Percentiles rank a stretch among this genome's conserved stretches.
Evolutionary conservation across 164 flowering plant genomes (phyloP).

Genomic region (Macadamia integrifolia): DNA sequence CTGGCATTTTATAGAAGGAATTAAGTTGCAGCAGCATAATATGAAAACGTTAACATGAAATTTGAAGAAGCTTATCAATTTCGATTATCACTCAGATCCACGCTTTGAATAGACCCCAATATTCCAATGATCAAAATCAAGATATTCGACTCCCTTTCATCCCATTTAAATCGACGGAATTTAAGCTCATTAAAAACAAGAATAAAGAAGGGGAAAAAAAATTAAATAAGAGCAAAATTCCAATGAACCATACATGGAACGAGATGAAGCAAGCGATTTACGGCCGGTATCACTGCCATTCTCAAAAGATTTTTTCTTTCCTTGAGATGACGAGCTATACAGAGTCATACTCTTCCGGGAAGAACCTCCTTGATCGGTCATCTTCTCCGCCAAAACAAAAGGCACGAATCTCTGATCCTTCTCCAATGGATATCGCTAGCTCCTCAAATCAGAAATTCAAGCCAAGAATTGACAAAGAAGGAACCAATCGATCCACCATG

Average conservation of each 20-base stretch:
- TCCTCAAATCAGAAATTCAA: not conserved
- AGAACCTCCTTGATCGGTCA: constrained; percentile 51
- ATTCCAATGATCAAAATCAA: not conserved
- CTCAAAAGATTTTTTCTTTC: constrained; percentile 42
- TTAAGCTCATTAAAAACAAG: no score
- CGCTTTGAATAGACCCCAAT: not conserved
- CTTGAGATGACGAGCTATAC: constrained; percentile 23
- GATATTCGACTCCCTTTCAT: not conserved
- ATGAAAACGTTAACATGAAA: not conserved
- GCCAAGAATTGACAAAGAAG: not conserved
- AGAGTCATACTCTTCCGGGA: constrained; percentile 55
- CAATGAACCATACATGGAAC: constrained; percentile 40
- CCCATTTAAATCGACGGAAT: no score
- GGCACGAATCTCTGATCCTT: not conserved
- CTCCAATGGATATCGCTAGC: not conserved
- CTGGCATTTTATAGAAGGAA: not conserved
- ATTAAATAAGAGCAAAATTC: no score
- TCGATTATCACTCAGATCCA: not conserved
- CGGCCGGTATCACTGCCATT: constrained; percentile 30
- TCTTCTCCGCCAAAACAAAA: constrained; percentile 8
- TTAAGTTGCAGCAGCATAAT: not conserved
- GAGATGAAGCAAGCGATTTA: constrained; percentile 47
- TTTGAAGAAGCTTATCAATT: not conserved
- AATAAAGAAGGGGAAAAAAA: not conserved
- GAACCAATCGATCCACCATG: not conserved